Conservation (phyloP, 2,329 filamentous ascomycete genomes). For the Trichoderma oligosporum region DNA sequence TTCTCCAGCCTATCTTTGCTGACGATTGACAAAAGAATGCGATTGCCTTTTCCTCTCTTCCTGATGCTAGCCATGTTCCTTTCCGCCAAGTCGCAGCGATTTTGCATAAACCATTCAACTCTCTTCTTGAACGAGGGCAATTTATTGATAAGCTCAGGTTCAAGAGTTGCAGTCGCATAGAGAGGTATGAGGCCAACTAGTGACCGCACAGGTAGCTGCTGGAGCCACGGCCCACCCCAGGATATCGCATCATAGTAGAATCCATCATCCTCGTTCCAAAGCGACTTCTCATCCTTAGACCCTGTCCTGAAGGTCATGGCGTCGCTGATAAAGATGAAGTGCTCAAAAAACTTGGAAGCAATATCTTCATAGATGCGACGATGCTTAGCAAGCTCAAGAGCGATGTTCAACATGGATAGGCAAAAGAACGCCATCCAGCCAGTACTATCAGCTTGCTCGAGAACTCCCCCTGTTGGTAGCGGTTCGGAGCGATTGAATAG, state of each 20-base stretch:
- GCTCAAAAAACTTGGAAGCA: slow-evolving; percentile 97
- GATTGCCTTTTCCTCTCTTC: slow-evolving; percentile 83
- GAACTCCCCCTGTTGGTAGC: slow-evolving; percentile 83
- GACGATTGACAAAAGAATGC: slow-evolving; percentile 82
- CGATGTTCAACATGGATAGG: slow-evolving; percentile 94
- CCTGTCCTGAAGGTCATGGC: slow-evolving; percentile 84
- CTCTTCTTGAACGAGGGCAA: slow-evolving; percentile 91
- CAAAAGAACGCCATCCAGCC: slow-evolving; percentile 99
- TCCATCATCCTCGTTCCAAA: slow-evolving; percentile 95
- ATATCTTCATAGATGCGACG: slow-evolving; percentile 94
- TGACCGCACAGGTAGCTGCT: slow-evolving; percentile 87
- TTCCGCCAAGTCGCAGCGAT: slow-evolving; percentile 80
- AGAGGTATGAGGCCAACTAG: slow-evolving; percentile 91
- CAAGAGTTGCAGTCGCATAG: slow-evolving; percentile 86
- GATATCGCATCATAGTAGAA: slow-evolving; percentile 99
- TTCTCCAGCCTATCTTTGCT: slow-evolving; percentile 88
- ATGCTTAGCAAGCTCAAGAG: slow-evolving; percentile 91
- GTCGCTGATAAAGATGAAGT: slow-evolving; percentile 96
- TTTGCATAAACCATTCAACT: slow-evolving; percentile 89
- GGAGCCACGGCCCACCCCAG: slow-evolving; percentile 88
- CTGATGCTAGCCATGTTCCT: slow-evolving; percentile 92
- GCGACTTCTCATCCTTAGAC: slow-evolving; percentile 68
- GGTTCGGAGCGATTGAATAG: slow-evolving; percentile 96
- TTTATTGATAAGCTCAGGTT: slow-evolving; percentile 88
- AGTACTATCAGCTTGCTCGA: slow-evolving; percentile 96